These are phyloP conservation scores for Cubamyces sp. DNA, from an alignment of 768 basidiomycete species.

Conservation along the genomic window DNA sequence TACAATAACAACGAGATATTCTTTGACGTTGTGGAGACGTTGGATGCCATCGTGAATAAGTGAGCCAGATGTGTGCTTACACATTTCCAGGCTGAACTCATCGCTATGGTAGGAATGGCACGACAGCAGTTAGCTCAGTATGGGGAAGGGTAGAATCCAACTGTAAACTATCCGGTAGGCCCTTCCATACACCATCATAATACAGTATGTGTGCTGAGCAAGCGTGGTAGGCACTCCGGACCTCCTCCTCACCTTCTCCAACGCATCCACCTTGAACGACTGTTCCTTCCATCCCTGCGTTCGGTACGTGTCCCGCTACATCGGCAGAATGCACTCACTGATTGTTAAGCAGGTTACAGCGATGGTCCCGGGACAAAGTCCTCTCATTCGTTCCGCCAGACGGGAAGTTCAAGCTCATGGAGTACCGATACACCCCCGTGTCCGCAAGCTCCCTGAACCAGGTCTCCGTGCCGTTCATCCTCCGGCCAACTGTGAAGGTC, in stretches of 20 bases:
- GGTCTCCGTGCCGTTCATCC: slow-evolving; percentile 39
- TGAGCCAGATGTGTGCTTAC: slow-evolving; percentile 38
- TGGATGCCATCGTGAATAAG: slow-evolving; percentile 81
- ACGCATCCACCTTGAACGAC: slow-evolving; percentile 72
- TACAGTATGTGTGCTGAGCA: background rate
- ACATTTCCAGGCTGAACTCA: too few relatives aligned
- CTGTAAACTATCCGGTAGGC: slow-evolving; percentile 71
- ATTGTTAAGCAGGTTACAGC: slow-evolving; percentile 58
- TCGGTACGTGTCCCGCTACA: slow-evolving; percentile 53
- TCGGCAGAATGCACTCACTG: slow-evolving; percentile 31
- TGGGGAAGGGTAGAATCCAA: slow-evolving; percentile 82
- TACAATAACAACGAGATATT: slow-evolving; percentile 92
- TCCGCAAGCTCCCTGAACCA: slow-evolving; percentile 29
- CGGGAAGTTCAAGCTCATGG: slow-evolving; percentile 81
- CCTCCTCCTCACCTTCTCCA: slow-evolving; percentile 74
- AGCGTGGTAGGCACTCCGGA: slow-evolving; percentile 78
- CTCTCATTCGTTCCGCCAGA: slow-evolving; percentile 95
- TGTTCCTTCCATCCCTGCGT: slow-evolving; percentile 94
- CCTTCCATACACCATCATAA: background rate
- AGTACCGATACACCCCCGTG: slow-evolving; percentile 68
- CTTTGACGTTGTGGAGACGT: slow-evolving; percentile 86
- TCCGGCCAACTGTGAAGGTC: slow-evolving; percentile 38
- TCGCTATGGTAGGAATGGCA: slow-evolving; percentile 60
- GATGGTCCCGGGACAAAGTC: slow-evolving; percentile 74
- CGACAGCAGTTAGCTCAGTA: slow-evolving; percentile 65